These are phyloP conservation scores for Pugionium cornutum DNA, from an alignment of 345 rosid genomes.

Conservation along the genomic window DNA sequence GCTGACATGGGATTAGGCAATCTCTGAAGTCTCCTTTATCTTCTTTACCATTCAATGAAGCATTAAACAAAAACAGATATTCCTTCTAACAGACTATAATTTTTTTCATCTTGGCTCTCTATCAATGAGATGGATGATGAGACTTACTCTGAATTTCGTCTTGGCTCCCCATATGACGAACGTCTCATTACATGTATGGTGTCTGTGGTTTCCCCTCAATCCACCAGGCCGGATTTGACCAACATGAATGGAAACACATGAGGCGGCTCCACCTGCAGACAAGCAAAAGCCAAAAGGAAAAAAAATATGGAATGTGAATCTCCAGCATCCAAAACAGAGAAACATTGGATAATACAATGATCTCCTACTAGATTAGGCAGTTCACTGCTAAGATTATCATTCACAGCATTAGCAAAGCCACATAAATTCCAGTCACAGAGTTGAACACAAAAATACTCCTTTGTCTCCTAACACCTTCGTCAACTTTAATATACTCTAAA, in stretches of 20 bases:
- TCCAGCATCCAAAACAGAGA: background rate
- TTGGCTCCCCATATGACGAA: slow-evolving; percentile 94
- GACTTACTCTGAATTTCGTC: slow-evolving; percentile 71
- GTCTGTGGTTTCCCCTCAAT: slow-evolving; percentile 88
- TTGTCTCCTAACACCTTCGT: background rate
- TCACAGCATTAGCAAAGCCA: background rate
- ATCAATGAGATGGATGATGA: background rate
- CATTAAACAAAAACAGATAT: background rate
- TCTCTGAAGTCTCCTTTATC: background rate
- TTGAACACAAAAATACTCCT: background rate
- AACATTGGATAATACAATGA: slow-evolving; percentile 5
- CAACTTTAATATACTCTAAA: slow-evolving; percentile 12
- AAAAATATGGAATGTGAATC: background rate
- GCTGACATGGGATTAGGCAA: background rate
- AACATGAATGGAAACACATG: slow-evolving; percentile 63
- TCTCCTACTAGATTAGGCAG: background rate
- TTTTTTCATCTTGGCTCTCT: background rate
- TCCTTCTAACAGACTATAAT: background rate
- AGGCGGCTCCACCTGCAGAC: slow-evolving; percentile 63
- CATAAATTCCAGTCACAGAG: background rate
- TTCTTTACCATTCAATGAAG: background rate
- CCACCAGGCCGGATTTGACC: slow-evolving; percentile 77
- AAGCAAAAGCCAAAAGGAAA: background rate
- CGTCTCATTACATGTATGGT: slow-evolving; percentile 73
- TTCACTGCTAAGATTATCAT: slow-evolving; percentile 11